These are phyloP conservation scores for Pseudotulostoma volvatum DNA, from an alignment of 495 filamentous ascomycete genomes.

Conservation along the genomic window DNA sequence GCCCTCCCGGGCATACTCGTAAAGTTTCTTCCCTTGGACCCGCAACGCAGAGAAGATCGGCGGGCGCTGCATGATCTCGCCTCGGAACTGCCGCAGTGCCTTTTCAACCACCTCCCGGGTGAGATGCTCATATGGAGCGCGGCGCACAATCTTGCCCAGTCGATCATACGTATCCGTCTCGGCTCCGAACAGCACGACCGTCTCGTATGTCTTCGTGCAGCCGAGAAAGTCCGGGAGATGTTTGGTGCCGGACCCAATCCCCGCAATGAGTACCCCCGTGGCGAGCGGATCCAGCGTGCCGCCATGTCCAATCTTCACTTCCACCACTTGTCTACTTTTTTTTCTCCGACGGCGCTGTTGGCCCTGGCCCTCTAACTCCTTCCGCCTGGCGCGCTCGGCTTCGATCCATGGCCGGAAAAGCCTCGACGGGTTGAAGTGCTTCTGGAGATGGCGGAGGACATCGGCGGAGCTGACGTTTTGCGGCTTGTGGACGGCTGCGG, in stretches of 20 bases:
- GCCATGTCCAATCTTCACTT: conserved; percentile 92
- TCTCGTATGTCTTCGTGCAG: conserved; percentile 88
- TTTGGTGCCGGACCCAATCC: conserved; percentile 81
- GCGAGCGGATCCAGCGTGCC: conserved; percentile 91
- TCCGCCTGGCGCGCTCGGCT: conserved; percentile 34
- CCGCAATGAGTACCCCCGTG: conserved; percentile 77
- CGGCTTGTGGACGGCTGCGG: conserved; percentile 84
- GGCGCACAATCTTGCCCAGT: conserved; percentile 62
- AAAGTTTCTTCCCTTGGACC: conserved; percentile 78
- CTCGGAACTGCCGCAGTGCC: conserved; percentile 58
- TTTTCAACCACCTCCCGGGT: conserved; percentile 64
- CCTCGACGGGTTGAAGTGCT: conserved; percentile 61
- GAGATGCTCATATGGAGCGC: conserved; percentile 57
- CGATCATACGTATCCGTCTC: conserved; percentile 87
- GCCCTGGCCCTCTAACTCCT: conserved; percentile 36
- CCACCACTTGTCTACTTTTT: conserved; percentile 34
- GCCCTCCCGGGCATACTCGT: conserved; percentile 89
- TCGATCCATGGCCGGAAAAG: conserved; percentile 61
- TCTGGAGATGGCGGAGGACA: conserved; percentile 69
- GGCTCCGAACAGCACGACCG: conserved; percentile 75
- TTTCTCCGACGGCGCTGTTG: conserved; percentile 36
- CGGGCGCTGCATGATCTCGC: conserved; percentile 79
- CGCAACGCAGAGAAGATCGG: conserved; percentile 86
- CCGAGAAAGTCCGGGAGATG: conserved; percentile 54
- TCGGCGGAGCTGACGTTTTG: conserved; percentile 68